Evolutionary conservation across 768 basidiomycete genomes (phyloP).

Genomic region (Neoboletus brunneissimus): DNA sequence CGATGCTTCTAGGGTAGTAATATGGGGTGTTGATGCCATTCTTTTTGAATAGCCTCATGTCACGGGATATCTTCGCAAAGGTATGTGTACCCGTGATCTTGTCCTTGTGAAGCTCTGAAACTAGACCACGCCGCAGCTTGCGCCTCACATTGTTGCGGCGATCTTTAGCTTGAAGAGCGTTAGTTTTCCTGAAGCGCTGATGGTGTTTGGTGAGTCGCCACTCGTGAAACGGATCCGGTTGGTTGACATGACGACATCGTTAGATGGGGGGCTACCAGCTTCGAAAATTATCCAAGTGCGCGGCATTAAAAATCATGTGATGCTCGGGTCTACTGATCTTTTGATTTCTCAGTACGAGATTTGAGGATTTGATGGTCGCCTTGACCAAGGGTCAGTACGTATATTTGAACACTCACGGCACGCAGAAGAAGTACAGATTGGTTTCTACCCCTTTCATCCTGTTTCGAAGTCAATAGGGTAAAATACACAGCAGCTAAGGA

Average conservation of each 20-base stretch:
- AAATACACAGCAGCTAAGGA: neutral
- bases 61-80: constrained; percentile 25
- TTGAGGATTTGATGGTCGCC: constrained; percentile 28
- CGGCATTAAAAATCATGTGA: neutral
- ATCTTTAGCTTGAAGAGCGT: constrained; percentile 46
- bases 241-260: neutral
- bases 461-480: neutral
- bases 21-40: neutral
- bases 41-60: constrained; percentile 30
- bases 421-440: constrained; percentile 3
- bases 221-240: neutral
- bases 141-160: constrained; percentile 41
- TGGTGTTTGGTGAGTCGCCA: constrained; percentile 11
- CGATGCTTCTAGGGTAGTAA: neutral
- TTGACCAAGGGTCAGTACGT: no score
- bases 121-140: constrained; percentile 32
- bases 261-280: constrained; percentile 14
- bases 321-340: neutral
- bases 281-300: constrained; percentile 23
- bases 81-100: constrained; percentile 3
- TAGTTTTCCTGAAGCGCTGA: neutral
- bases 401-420: neutral
- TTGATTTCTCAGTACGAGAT: constrained; percentile 9
- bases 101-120: constrained; percentile 16
- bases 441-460: neutral